Conservation (phyloP, 495 filamentous ascomycete genomes). For the Rusavskia elegans region DNA sequence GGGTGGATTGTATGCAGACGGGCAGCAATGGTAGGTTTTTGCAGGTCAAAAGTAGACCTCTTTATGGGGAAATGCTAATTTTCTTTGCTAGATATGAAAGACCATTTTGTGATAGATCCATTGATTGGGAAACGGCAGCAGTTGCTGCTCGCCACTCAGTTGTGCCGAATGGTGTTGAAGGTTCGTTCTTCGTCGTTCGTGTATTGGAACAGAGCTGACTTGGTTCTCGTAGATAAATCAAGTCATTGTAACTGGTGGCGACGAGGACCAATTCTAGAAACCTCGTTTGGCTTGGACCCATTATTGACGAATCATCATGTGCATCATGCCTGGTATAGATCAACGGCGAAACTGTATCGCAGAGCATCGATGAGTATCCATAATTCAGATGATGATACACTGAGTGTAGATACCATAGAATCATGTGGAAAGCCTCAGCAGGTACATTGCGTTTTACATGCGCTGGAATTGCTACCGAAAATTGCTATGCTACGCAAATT, state of each 20-base stretch:
- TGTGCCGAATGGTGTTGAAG: slow-evolving; percentile 99
- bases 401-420: no score
- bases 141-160: slow-evolving; percentile 84
- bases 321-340: neutral
- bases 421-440: no score
- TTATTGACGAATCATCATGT: neutral
- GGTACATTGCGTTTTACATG: no score
- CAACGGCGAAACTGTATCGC: neutral
- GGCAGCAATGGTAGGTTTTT: slow-evolving; percentile 60
- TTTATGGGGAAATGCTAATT: neutral
- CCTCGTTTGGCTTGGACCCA: neutral
- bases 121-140: slow-evolving; percentile 96
- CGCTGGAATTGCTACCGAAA: no score
- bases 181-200: slow-evolving; percentile 22
- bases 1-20: slow-evolving; percentile 93
- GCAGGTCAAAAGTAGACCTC: neutral
- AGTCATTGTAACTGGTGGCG: slow-evolving; percentile 87
- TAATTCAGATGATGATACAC: no score
- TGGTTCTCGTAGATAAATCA: slow-evolving; percentile 47
- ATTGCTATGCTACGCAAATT: no score
- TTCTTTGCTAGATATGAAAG: slow-evolving; percentile 57
- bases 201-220: slow-evolving; percentile 9
- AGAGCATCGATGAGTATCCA: no score
- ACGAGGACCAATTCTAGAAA: slow-evolving; percentile 77
- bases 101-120: slow-evolving; percentile 95